Evolutionary conservation across 139 green algal genomes (phyloP).

Genomic region (Trebouxia sp.): DNA sequence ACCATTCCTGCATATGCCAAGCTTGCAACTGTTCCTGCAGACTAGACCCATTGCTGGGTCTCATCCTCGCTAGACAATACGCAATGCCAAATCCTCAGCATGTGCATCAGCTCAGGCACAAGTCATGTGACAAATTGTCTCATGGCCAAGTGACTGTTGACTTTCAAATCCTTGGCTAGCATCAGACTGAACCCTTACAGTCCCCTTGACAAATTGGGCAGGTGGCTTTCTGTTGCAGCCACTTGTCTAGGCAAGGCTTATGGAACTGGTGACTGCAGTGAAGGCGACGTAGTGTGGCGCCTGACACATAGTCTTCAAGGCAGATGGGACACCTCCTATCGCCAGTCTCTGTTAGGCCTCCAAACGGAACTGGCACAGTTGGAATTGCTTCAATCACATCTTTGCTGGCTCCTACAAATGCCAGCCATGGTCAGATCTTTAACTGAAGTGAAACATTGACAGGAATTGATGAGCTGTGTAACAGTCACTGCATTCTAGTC

Average conservation of each 20-base stretch:
- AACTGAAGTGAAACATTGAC: too few relatives aligned
- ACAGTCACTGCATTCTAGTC: neutral
- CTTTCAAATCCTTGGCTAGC: too few relatives aligned
- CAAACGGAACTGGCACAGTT: neutral
- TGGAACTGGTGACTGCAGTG: conserved; percentile 45
- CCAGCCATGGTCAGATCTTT: neutral
- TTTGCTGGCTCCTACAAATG: conserved; percentile 22
- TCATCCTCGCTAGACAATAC: too few relatives aligned
- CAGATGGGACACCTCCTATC: conserved; percentile 42
- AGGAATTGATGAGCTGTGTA: neutral
- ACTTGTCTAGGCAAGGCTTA: conserved; percentile 43
- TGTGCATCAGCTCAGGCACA: too few relatives aligned
- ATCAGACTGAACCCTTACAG: neutral
- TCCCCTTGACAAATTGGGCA: conserved; percentile 42
- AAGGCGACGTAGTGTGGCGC: conserved; percentile 31
- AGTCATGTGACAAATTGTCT: too few relatives aligned
- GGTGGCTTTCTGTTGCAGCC: conserved; percentile 41
- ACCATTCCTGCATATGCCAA: too few relatives aligned
- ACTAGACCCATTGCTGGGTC: too few relatives aligned
- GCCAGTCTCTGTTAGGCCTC: neutral
- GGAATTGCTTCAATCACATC: conserved; percentile 33
- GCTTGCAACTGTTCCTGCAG: too few relatives aligned
- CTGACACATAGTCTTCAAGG: conserved; percentile 39
- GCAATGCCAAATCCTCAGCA: too few relatives aligned
- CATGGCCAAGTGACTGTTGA: too few relatives aligned